A percentile compares a stretch with the other conserved stretches of the same genome.
Evolutionary conservation across 73 alveolate genomes (phyloP).

Genomic region (Halteria grandinella): DNA sequence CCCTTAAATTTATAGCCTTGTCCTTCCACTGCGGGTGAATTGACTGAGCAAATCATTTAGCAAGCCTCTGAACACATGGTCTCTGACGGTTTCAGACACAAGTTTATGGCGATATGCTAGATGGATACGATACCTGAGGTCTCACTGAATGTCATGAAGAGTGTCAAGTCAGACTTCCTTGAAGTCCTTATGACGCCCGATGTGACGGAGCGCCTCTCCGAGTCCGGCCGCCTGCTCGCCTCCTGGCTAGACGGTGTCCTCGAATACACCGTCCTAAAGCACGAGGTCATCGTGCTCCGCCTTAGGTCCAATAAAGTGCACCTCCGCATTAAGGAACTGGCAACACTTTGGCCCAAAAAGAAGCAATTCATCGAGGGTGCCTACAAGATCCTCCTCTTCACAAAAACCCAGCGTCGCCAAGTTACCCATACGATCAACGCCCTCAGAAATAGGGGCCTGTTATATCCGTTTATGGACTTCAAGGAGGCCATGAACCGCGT

Average conservation of each 20-base stretch:
- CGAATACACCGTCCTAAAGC: conserved; percentile 67
- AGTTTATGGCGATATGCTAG: conserved; percentile 46
- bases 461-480: conserved; percentile 54
- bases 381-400: conserved; percentile 60
- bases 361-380: conserved; percentile 69
- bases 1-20: background rate
- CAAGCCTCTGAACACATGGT: conserved; percentile 33
- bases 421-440: conserved; percentile 33
- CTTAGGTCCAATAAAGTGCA: conserved; percentile 54
- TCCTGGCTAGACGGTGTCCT: conserved; percentile 74
- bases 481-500: conserved; percentile 47
- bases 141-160: conserved; percentile 49
- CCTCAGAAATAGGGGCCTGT: conserved; percentile 29
- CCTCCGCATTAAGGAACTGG: conserved; percentile 42
- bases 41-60: conserved; percentile 39
- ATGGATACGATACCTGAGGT: conserved; percentile 70
- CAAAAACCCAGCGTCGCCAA: conserved; percentile 42
- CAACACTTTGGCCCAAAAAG: conserved; percentile 60
- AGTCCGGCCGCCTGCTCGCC: conserved; percentile 64
- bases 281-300: conserved; percentile 64
- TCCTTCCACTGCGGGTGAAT: conserved; percentile 29
- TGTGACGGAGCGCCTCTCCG: conserved; percentile 26
- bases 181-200: conserved; percentile 51
- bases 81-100: conserved; percentile 32
- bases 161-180: conserved; percentile 57